phyloP scores from a whole-genome alignment of 2,329 filamentous ascomycete species.

The Achaetomium macrosporum region DNA sequence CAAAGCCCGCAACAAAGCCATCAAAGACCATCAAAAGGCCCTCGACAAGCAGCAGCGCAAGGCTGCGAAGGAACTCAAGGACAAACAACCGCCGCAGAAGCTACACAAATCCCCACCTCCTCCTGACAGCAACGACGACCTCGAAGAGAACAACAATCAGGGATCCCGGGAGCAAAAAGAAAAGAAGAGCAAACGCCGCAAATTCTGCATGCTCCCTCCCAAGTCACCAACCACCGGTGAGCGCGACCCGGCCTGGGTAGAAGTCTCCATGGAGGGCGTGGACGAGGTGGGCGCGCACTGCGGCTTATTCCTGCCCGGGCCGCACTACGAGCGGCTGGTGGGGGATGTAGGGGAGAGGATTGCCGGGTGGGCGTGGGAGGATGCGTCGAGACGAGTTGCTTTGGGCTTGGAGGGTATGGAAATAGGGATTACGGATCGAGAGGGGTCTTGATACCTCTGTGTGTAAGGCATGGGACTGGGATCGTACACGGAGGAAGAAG shows the following conservation, averaged over 20 bases:
- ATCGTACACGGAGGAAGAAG: no score
- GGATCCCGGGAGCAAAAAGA: conserved; percentile 6
- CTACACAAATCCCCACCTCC: neutral
- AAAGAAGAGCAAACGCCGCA: conserved; percentile 45
- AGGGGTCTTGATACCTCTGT: neutral
- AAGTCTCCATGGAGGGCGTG: conserved; percentile 73
- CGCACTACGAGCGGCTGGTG: conserved; percentile 71
- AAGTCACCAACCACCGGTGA: conserved; percentile 40
- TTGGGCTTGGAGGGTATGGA: conserved; percentile 18
- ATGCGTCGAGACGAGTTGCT: conserved; percentile 41
- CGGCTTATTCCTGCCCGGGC: conserved; percentile 67
- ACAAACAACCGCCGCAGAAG: conserved; percentile 3
- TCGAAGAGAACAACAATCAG: conserved; percentile 14
- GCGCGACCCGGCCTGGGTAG: conserved; percentile 67
- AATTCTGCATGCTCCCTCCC: conserved; percentile 76
- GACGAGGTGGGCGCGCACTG: conserved; percentile 85
- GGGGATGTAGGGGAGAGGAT: conserved; percentile 65
- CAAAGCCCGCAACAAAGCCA: conserved; percentile 59
- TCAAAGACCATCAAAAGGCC: conserved; percentile 49
- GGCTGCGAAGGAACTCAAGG: conserved; percentile 13
- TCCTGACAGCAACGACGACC: neutral
- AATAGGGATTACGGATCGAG: neutral
- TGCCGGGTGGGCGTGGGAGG: conserved; percentile 63
- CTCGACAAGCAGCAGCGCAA: conserved; percentile 33
- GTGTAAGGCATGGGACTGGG: neutral